A percentile compares a stretch with the other conserved stretches of the same genome.
Evolutionary conservation across 352 stramenopile species (phyloP).

Genomic region (Phytophthora sansomeana): DNA sequence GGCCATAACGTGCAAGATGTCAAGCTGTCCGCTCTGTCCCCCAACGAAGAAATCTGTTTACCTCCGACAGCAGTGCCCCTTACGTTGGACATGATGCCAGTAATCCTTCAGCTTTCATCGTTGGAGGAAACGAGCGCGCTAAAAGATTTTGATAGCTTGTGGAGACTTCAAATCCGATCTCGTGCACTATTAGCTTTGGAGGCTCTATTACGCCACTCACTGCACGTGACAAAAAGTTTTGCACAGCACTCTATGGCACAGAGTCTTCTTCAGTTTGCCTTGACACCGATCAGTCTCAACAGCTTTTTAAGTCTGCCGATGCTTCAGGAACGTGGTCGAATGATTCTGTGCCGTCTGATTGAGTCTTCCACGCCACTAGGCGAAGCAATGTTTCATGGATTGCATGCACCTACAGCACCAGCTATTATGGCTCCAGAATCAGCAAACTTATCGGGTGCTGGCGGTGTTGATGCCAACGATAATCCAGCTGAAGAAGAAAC

Average conservation of each 20-base stretch:
- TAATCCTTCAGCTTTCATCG: conserved; percentile 83
- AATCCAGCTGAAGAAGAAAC: conserved; percentile 80
- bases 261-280: conserved; percentile 64
- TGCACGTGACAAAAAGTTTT: conserved; percentile 48
- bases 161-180: conserved; percentile 88
- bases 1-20: conserved; percentile 89
- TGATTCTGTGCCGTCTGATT: conserved; percentile 87
- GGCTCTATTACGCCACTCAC: conserved; percentile 71
- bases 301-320: conserved; percentile 81
- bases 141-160: conserved; percentile 78
- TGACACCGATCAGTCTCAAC: conserved; percentile 70
- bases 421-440: conserved; percentile 28
- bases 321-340: conserved; percentile 82
- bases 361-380: conserved; percentile 85
- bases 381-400: conserved; percentile 75
- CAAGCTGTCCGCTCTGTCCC: conserved; percentile 65
- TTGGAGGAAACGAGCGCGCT: conserved; percentile 76
- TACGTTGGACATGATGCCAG: conserved; percentile 81
- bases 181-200: conserved; percentile 81
- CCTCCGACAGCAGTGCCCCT: conserved; percentile 55
- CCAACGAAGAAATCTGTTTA: conserved; percentile 83
- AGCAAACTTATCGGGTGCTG: background rate
- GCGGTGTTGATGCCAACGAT: conserved; percentile 43
- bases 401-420: conserved; percentile 65
- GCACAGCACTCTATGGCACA: conserved; percentile 50